Evolutionary conservation across 495 filamentous ascomycete genomes (phyloP), one percentile per base, ranked within the genome.

Genomic region (Tuber calosporum): DNA sequence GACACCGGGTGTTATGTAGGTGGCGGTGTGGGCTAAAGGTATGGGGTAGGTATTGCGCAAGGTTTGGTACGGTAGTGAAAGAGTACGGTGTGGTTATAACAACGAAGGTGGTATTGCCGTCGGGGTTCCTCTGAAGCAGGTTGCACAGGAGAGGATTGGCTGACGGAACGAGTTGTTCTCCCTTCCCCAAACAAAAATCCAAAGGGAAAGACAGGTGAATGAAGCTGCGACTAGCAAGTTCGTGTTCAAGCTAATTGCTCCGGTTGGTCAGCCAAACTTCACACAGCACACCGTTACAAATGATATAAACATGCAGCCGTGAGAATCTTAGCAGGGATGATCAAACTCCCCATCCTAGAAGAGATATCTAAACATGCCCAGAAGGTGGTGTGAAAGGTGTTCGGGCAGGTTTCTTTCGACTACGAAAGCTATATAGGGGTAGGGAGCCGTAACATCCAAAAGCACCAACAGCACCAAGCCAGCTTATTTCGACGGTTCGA

Each of bases 181-280:
- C 69, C 34, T 22, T 9, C 40, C 66, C 58, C 69, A n/a, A 42
- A 34, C 53, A 20, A 53, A 68, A 43, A 30, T 41, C 37, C 37
- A 34, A 38, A 17, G 39, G 41, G 19, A 67, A 70, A 73, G 71
- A 68, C 48, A 77, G 67, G 41, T 48, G 53, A 69, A 67, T 73
- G 67, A 68, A 74, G 36, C 36, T 67, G 69, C 66, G 70, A 70
- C 58, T n/a, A 73, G 38, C 58, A 69, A 73, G 76, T 70, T 73
- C 76, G 76, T 78, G 76, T 70, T 37, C 70, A 68, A 78, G 37
- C 74, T 77, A 73, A 68, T 73, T 68, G 26, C 36, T 78, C 76
- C 71, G 74, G 76, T 78, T 78, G 76, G 76, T 73, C 70, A 78
- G 72, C 43, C 70, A 73, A 62, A 30, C 53, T 30, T 4, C 17